phyloP scores from a whole-genome alignment of 495 filamentous ascomycete species.

The Hypoxylon subgilvum region DNA sequence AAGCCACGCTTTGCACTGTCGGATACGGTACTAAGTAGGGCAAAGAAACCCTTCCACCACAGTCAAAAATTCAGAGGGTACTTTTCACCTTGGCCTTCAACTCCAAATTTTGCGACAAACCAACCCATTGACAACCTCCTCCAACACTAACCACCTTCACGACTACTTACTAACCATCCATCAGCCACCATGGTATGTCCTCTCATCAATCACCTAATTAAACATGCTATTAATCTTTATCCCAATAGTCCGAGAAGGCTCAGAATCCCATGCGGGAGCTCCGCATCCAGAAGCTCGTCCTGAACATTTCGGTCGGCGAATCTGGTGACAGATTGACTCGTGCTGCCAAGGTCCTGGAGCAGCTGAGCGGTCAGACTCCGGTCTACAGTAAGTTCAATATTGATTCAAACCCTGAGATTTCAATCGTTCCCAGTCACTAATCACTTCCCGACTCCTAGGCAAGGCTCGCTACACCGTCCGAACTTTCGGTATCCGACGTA shows the following conservation, averaged over 20 bases:
- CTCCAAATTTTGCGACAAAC: constrained; percentile 18
- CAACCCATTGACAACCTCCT: constrained; percentile 14
- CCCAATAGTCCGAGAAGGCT: constrained; percentile 69
- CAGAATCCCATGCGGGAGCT: constrained; percentile 99
- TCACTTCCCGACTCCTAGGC: constrained; percentile 57
- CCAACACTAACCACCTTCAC: constrained; percentile 17
- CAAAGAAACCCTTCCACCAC: constrained; percentile 41
- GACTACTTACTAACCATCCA: constrained; percentile 38
- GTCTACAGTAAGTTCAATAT: constrained; percentile 82
- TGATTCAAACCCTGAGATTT: neutral
- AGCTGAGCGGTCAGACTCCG: constrained; percentile 98
- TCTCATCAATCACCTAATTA: neutral
- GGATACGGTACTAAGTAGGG: too few species aligned
- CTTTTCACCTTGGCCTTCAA: constrained; percentile 31
- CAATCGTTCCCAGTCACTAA: constrained; percentile 30
- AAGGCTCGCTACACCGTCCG: constrained; percentile 99
- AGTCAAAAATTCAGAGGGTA: constrained; percentile 36
- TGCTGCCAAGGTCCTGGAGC: constrained; percentile 99
- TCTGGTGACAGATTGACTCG: constrained; percentile 99
- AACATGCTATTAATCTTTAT: constrained; percentile 22
- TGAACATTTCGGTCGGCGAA: constrained; percentile 99
- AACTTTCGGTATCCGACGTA: constrained; percentile 99
- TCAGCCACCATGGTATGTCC: constrained; percentile 43
- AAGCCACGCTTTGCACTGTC: neutral
- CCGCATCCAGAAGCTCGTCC: constrained; percentile 99